Percentiles rank a stretch among this genome's conserved stretches.
Conservation (phyloP, 148 eudicot species). For the Spergularia bocconei region DNA sequence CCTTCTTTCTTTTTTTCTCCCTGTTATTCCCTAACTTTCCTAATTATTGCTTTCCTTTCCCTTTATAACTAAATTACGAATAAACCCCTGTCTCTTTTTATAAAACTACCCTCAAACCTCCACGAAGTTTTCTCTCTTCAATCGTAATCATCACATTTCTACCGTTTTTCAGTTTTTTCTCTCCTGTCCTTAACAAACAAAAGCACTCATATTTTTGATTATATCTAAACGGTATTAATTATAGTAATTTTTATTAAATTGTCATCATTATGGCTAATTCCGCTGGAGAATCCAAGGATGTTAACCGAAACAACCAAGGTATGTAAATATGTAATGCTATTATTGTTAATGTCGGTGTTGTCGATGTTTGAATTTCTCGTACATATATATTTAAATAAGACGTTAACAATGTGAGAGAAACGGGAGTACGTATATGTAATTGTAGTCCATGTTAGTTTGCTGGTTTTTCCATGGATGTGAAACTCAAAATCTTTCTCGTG, state of each 20-base stretch:
- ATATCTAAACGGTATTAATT: background rate
- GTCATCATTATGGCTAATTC: slow-evolving; percentile 2
- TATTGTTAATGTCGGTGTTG: background rate
- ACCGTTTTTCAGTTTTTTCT: background rate
- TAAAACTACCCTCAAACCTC: background rate
- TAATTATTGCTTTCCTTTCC: too few relatives aligned
- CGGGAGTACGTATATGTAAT: too few relatives aligned
- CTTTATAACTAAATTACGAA: background rate
- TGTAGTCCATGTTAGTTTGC: too few relatives aligned
- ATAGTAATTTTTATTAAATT: background rate
- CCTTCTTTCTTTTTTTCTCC: too few relatives aligned
- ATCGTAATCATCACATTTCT: too few relatives aligned
- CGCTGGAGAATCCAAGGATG: background rate
- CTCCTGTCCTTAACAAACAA: background rate
- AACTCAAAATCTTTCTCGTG: too few relatives aligned
- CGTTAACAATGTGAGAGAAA: too few relatives aligned
- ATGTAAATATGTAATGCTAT: background rate
- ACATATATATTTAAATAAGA: too few relatives aligned
- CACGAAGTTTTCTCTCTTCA: background rate
- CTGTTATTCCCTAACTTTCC: too few relatives aligned
- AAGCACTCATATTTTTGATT: background rate
- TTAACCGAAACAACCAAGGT: slow-evolving; percentile 5
- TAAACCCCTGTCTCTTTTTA: background rate
- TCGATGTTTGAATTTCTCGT: background rate
- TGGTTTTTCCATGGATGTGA: too few relatives aligned